Conservation (phyloP, 441 rosid genomes). For the Pelargonium exstipulatum region DNA sequence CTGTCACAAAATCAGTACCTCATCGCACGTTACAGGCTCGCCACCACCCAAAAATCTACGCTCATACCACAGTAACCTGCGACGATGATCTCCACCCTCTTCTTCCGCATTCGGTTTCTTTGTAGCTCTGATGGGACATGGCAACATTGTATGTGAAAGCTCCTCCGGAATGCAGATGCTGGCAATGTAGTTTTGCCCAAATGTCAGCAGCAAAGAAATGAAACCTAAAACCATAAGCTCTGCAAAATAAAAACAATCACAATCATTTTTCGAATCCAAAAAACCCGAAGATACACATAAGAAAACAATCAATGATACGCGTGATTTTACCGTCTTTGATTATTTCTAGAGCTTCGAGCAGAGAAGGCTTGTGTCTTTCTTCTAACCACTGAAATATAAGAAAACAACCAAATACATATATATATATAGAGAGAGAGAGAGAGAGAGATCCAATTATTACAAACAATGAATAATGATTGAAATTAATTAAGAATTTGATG, state of each 20-base stretch:
- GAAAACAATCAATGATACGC: no score
- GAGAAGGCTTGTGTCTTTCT: not conserved
- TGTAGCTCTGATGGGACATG: conserved; percentile 35
- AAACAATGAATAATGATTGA: no score
- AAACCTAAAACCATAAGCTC: conserved; percentile 97
- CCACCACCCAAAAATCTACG: conserved; percentile 49
- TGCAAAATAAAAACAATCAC: conserved; percentile 24
- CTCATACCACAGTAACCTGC: conserved; percentile 37
- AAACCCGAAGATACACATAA: not conserved
- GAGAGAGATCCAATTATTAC: no score
- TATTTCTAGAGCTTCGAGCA: not conserved
- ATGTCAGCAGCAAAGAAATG: conserved; percentile 73
- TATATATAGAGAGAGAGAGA: no score
- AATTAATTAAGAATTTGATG: no score
- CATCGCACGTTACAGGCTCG: no score
- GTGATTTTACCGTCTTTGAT: not conserved
- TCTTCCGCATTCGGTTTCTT: no score
- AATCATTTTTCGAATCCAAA: not conserved
- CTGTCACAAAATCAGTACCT: no score
- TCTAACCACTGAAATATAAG: not conserved
- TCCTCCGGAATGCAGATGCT: conserved; percentile 46
- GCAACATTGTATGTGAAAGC: conserved; percentile 65
- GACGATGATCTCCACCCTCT: conserved; percentile 22
- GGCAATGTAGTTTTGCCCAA: conserved; percentile 71
- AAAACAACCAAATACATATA: not conserved